Evolutionary conservation across 306 rosid genomes (phyloP).

Genomic region (Pueraria montana): DNA sequence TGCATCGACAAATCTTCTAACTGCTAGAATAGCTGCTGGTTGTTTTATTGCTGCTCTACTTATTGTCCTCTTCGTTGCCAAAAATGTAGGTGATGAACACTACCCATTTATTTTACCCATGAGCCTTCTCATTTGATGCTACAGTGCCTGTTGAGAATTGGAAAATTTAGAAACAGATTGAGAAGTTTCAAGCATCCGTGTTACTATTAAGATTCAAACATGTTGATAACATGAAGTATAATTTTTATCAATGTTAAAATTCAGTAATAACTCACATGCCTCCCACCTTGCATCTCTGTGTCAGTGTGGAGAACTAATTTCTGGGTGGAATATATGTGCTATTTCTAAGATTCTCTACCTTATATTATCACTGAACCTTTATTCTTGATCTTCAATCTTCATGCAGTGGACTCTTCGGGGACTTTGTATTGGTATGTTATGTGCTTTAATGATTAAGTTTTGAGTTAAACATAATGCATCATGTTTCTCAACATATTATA

Average conservation of each 20-base stretch:
- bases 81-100: slow-evolving; percentile 60
- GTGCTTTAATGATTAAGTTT: slow-evolving; percentile 22
- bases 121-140: slow-evolving; percentile 13
- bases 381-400: slow-evolving; percentile 4
- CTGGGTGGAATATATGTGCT: neutral
- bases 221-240: neutral
- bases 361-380: neutral
- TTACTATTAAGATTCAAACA: neutral
- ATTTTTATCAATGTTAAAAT: neutral
- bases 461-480: slow-evolving; percentile 14
- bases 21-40: slow-evolving; percentile 76
- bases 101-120: neutral
- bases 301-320: neutral
- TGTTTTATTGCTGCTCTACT: slow-evolving; percentile 70
- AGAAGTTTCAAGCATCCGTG: neutral
- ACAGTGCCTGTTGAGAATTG: neutral
- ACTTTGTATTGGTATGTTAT: slow-evolving; percentile 70
- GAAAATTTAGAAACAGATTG: slow-evolving; percentile 8
- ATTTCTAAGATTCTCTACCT: neutral
- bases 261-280: slow-evolving; percentile 10
- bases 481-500: slow-evolving; percentile 30
- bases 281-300: neutral
- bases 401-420: slow-evolving; percentile 83
- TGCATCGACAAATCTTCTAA: slow-evolving; percentile 73
- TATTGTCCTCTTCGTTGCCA: slow-evolving; percentile 63